These are phyloP conservation scores for Rutstroemia sp. DNA, from an alignment of 2,329 filamentous ascomycete species.

Conservation along the genomic window DNA sequence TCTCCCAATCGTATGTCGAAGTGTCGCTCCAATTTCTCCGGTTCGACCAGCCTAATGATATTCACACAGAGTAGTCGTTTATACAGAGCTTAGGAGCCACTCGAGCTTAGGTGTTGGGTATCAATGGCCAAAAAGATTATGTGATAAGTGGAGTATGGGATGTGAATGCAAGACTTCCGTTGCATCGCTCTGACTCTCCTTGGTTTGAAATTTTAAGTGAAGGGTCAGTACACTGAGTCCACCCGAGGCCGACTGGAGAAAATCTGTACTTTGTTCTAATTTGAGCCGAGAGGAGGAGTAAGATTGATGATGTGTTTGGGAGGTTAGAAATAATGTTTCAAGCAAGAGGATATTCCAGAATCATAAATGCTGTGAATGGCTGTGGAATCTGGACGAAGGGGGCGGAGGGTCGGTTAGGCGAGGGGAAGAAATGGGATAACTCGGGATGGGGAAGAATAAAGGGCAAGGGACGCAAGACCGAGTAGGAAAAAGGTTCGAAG, in stretches of 20 bases:
- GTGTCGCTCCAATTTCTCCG: neutral
- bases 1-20: neutral
- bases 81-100: neutral
- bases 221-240: neutral
- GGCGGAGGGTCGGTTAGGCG: neutral
- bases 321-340: too few species aligned
- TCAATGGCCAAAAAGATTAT: constrained; percentile 5
- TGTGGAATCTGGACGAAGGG: neutral
- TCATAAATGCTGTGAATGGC: too few species aligned
- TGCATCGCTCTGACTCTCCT: constrained; percentile 1
- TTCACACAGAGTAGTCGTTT: neutral
- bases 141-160: constrained; percentile 8
- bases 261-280: too few species aligned
- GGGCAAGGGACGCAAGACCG: neutral
- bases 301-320: too few species aligned
- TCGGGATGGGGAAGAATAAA: neutral
- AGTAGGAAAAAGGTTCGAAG: neutral
- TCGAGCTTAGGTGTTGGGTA: constrained; percentile 1
- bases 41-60: constrained; percentile 2
- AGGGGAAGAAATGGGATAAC: neutral
- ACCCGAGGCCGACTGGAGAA: too few species aligned
- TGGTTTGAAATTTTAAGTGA: neutral
- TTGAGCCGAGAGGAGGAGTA: too few species aligned
- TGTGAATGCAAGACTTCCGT: constrained; percentile 1
- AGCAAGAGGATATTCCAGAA: too few species aligned